Conservation (phyloP, 2,329 filamentous ascomycete genomes). For the Fonsecaea pedrosoi region DNA sequence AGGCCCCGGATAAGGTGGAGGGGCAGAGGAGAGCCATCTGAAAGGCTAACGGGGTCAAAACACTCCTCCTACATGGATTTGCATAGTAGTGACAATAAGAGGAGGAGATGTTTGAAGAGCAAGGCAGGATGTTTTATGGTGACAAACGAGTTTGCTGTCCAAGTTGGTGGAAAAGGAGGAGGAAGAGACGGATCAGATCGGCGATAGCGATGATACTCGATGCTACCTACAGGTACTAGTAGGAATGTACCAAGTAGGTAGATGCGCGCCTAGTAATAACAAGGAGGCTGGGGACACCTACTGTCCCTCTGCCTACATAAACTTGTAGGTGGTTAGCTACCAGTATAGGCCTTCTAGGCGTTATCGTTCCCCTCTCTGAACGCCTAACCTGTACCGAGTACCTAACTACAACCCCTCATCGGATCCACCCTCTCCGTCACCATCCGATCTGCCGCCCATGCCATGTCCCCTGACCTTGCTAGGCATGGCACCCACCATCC, state of each 20-base stretch:
- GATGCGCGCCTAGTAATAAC: no score
- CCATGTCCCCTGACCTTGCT: background rate
- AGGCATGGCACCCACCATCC: background rate
- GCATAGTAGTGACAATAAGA: background rate
- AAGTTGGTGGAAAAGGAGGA: no score
- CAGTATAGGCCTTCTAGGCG: no score
- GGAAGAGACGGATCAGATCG: no score
- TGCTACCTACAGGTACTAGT: background rate
- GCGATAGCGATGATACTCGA: no score
- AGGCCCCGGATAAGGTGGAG: constrained; percentile 4
- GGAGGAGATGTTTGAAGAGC: background rate
- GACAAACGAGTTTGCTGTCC: no score
- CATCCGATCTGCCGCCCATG: constrained; percentile 1
- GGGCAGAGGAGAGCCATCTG: background rate
- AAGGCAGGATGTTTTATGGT: background rate
- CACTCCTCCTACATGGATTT: background rate
- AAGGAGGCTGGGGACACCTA: no score
- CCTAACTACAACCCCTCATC: background rate
- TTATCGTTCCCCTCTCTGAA: no score
- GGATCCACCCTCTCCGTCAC: constrained; percentile 1
- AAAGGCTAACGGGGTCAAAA: background rate
- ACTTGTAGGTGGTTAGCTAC: no score
- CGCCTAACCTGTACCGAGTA: background rate
- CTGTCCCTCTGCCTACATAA: no score
- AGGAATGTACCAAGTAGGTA: background rate